Percentiles rank a stretch among this genome's conserved stretches.
phyloP scores from a whole-genome alignment of 306 rosid genomes.

The Luffa acutangula region DNA sequence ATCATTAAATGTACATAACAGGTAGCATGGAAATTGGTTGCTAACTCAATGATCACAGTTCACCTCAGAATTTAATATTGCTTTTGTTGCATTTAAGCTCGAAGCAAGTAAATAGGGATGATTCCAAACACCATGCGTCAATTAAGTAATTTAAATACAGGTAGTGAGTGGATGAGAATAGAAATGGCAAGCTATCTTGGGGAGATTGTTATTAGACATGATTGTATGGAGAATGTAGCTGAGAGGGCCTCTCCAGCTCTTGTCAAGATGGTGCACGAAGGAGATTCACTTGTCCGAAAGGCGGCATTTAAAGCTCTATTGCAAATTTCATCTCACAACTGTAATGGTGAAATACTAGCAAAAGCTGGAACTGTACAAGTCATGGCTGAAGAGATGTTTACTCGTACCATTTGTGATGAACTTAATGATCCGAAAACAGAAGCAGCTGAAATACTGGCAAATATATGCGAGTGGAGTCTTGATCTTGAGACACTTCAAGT shows the following conservation, averaged over 20 bases:
- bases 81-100: not conserved
- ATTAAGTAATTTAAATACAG: conserved; percentile 12
- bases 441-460: conserved; percentile 39
- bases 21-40: not conserved
- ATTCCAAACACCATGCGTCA: not conserved
- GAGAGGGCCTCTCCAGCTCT: conserved; percentile 29
- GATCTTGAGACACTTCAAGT: conserved; percentile 26
- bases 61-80: not conserved
- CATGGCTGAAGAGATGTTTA: conserved; percentile 42
- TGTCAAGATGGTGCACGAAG: conserved; percentile 23
- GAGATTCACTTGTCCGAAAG: conserved; percentile 19
- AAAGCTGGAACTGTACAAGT: conserved; percentile 28
- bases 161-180: conserved; percentile 25
- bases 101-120: not conserved
- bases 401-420: conserved; percentile 20
- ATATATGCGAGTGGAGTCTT: conserved; percentile 21
- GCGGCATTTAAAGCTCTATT: conserved; percentile 31
- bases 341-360: conserved; percentile 22
- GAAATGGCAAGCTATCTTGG: conserved; percentile 45
- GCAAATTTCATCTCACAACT: conserved; percentile 27
- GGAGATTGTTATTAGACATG: conserved; percentile 29
- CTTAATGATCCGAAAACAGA: conserved; percentile 27
- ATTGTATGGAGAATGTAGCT: conserved; percentile 24
- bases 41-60: not conserved
- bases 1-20: not conserved